Base-by-base conservation (phyloP, 805 yeast species). In the Brettanomyces naardenensis region DNA sequence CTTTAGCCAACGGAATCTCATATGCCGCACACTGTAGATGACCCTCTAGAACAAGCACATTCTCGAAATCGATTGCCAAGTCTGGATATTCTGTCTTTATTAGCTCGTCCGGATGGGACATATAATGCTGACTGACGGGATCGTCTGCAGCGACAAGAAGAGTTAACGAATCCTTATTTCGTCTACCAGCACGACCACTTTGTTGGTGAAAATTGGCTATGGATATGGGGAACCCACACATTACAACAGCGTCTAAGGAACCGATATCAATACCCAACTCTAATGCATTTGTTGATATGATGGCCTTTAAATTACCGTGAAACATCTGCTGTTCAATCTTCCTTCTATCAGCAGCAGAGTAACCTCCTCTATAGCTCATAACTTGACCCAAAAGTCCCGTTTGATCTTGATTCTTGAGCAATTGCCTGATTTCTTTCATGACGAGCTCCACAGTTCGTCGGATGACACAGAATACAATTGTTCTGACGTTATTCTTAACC, bases 201-300 rank as follows among this genome's bases (percentile, higher is more conserved):
- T 92, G 98, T 59, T 92, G 99, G 49, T 89, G 86, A 53, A 92
- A 74, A 44, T 87, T 87, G 35, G 94, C 79, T 42, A 88, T 69
- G 37, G 95, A 83, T 17, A 77, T 64, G 0, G 99, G 99, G 45
- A 92, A 92, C 0, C 97, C 97, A 52, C 95, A 86, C 63, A 88
- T 77, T 2, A 92, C 61, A 0, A 89, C 97, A 1, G 95, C 88
- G 58, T 92, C 98, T 33, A 92, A 64, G 11, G 82, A 84, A 35
- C 97, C 95, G 44, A 92, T 82, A 65, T 92, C 98, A 36, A 92
- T 85, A 42, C 99, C 99, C 34, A 92, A 69, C 53, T 92, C 99
- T 40, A 92, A 63, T 0, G 99, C 98, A 59, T 89, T 88, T 0
- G 99, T 92, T 0, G 98, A 90, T 4, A 92, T 76, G 20, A 94